Conservation (phyloP, 2,329 filamentous ascomycete genomes). For the Alternaria conjuncta region DNA sequence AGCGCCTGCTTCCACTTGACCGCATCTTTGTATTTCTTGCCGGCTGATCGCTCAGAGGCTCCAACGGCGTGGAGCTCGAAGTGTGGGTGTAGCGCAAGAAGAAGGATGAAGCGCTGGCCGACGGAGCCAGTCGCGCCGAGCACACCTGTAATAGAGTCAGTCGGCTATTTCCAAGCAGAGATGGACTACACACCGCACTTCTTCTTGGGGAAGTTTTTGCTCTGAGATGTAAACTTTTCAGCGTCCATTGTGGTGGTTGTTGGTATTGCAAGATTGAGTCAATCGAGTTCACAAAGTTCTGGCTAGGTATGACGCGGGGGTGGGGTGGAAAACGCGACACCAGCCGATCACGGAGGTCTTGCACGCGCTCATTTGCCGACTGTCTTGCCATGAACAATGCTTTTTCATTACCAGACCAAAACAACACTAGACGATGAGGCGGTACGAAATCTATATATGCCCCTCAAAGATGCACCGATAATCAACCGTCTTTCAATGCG, state of each 20-base stretch:
- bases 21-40: constrained; percentile 93
- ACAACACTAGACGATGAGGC: background rate
- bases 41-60: constrained; percentile 85
- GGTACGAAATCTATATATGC: background rate
- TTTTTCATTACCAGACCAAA: background rate
- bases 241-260: constrained; percentile 50
- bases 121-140: constrained; percentile 93
- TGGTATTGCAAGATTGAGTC: constrained; percentile 28
- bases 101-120: constrained; percentile 91
- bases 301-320: constrained; percentile 28
- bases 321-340: constrained; percentile 30
- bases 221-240: constrained; percentile 50
- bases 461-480: constrained; percentile 15
- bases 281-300: constrained; percentile 26
- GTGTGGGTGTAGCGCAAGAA: constrained; percentile 85
- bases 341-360: constrained; percentile 32
- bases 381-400: background rate
- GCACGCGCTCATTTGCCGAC: background rate
- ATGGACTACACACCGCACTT: constrained; percentile 59
- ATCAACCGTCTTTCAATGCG: constrained; percentile 31
- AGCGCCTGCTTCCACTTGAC: constrained; percentile 92
- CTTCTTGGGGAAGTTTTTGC: constrained; percentile 56
- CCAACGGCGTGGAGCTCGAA: constrained; percentile 88
- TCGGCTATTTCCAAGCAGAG: constrained; percentile 32
- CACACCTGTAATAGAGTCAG: constrained; percentile 59